Conservation (phyloP, 176 grass and related monocot species). For the Ananas comosus region DNA sequence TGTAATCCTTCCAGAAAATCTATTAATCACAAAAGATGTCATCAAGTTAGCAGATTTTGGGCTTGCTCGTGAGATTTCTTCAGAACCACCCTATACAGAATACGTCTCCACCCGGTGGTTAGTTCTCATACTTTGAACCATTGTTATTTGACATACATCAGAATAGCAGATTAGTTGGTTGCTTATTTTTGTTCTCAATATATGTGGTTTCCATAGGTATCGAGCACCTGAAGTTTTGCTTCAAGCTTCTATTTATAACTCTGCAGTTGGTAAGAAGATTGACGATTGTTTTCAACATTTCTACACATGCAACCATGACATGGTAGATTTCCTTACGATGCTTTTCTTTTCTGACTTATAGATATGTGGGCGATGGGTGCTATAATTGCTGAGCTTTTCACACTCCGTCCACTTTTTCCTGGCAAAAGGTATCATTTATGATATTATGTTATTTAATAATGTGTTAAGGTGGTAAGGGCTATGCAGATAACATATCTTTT, state of each 20-base stretch:
- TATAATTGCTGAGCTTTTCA: conserved; percentile 95
- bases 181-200: neutral
- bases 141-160: conserved; percentile 9
- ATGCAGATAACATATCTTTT: too few species aligned
- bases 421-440: conserved; percentile 57
- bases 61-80: conserved; percentile 85
- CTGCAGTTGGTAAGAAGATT: conserved; percentile 79
- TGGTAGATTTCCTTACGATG: conserved; percentile 1
- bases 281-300: conserved; percentile 11
- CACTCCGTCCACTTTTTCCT: conserved; percentile 85
- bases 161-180: neutral
- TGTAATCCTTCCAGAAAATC: conserved; percentile 68
- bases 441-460: neutral
- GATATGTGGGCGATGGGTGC: conserved; percentile 99
- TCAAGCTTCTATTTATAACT: conserved; percentile 80
- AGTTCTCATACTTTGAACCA: conserved; percentile 7
- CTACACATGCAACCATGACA: conserved; percentile 1
- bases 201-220: conserved; percentile 47
- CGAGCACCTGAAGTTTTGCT: conserved; percentile 95
- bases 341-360: conserved; percentile 19
- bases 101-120: conserved; percentile 98
- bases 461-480: too few species aligned
- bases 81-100: conserved; percentile 93
- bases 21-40: conserved; percentile 72
- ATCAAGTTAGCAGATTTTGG: conserved; percentile 99